Conservation (phyloP, 2,329 filamentous ascomycete genomes). For the Emmonsiellopsis sp. region DNA sequence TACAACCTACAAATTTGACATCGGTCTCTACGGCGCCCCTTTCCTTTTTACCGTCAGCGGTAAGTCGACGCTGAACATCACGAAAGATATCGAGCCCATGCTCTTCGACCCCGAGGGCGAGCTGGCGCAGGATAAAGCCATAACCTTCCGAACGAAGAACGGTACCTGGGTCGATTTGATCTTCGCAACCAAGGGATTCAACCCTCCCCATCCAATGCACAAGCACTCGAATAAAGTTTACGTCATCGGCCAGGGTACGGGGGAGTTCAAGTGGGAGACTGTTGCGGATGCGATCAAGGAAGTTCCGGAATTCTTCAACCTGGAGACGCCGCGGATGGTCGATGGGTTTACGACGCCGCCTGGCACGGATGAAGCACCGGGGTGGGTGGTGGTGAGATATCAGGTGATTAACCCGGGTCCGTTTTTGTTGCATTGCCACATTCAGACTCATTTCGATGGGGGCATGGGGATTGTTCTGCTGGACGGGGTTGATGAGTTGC, state of each 20-base stretch:
- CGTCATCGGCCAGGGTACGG: conserved; percentile 32
- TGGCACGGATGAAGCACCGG: conserved; percentile 13
- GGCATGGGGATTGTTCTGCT: conserved; percentile 42
- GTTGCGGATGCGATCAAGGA: conserved; percentile 33
- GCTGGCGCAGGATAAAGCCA: conserved; percentile 16
- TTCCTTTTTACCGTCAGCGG: conserved; percentile 13
- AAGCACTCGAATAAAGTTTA: conserved; percentile 41
- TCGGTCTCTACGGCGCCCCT: neutral
- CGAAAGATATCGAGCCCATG: conserved; percentile 19
- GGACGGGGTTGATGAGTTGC: conserved; percentile 42
- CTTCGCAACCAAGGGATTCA: conserved; percentile 13
- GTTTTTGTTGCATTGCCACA: conserved; percentile 44
- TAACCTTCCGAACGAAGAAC: conserved; percentile 27
- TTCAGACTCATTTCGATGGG: conserved; percentile 39
- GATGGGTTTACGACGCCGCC: conserved; percentile 33
- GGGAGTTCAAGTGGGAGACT: conserved; percentile 31
- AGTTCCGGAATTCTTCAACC: conserved; percentile 35
- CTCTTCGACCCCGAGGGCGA: conserved; percentile 23
- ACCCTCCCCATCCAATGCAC: conserved; percentile 37
- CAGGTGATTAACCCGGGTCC: conserved; percentile 39
- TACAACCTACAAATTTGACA: conserved; percentile 32
- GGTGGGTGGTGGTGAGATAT: conserved; percentile 39
- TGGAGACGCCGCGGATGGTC: conserved; percentile 33
- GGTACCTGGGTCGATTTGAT: conserved; percentile 31
- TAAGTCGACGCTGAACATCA: conserved; percentile 1